Conservation (phyloP, 306 rosid species). For the Fragaria vesca region DNA sequence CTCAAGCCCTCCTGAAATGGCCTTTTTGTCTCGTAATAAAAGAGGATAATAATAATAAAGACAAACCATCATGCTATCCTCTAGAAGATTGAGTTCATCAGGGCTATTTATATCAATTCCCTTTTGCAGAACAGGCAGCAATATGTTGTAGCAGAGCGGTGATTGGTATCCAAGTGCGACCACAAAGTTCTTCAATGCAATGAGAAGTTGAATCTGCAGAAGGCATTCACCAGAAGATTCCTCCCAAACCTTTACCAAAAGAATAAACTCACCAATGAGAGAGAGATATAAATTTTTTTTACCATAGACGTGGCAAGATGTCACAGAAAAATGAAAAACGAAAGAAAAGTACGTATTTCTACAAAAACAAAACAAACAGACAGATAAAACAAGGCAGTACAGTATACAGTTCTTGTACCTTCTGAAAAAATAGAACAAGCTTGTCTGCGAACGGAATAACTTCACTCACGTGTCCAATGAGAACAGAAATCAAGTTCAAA, state of each 20-base stretch:
- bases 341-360: not conserved
- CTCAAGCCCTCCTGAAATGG: not conserved
- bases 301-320: not conserved
- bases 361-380: not conserved
- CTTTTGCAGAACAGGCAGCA: slow-evolving; percentile 76
- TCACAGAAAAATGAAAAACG: not conserved
- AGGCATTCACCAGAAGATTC: slow-evolving; percentile 93
- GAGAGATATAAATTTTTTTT: not conserved
- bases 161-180: slow-evolving; percentile 84
- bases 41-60: not conserved
- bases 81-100: slow-evolving; percentile 85
- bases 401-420: slow-evolving; percentile 44
- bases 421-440: slow-evolving; percentile 82
- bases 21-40: not conserved
- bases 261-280: slow-evolving; percentile 12
- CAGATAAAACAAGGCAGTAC: not conserved
- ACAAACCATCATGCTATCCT: slow-evolving; percentile 90
- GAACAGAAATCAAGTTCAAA: slow-evolving; percentile 77
- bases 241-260: slow-evolving; percentile 75
- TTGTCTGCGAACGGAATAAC: slow-evolving; percentile 71
- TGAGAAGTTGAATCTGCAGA: slow-evolving; percentile 89
- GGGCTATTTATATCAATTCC: slow-evolving; percentile 91
- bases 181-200: slow-evolving; percentile 89
- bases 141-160: slow-evolving; percentile 73
- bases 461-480: slow-evolving; percentile 70